Conservation (phyloP, 192 early-diverging fungal genomes). For the Gamsiella multidivaricata region DNA sequence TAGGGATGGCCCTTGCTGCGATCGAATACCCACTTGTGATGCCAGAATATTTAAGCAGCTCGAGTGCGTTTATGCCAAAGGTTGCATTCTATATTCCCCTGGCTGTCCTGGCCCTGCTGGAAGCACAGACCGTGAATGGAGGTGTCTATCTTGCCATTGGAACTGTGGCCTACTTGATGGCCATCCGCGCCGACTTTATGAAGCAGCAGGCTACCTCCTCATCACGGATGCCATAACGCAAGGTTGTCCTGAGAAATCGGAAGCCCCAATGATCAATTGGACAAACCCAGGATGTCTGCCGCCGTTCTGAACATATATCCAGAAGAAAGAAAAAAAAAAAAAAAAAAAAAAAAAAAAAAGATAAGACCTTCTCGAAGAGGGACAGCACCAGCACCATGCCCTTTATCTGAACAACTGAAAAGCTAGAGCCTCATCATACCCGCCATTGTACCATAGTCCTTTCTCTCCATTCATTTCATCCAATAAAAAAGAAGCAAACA, state of each 20-base stretch:
- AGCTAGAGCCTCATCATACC: too few species aligned
- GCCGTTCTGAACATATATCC: too few species aligned
- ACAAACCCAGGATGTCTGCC: too few species aligned
- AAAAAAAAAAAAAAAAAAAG: too few species aligned
- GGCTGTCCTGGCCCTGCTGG: slow-evolving; percentile 25
- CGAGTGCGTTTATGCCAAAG: slow-evolving; percentile 27
- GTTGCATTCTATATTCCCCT: slow-evolving; percentile 42
- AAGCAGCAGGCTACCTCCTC: slow-evolving; percentile 22
- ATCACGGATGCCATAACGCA: slow-evolving; percentile 22
- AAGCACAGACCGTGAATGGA: slow-evolving; percentile 45
- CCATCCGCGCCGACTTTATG: slow-evolving; percentile 35
- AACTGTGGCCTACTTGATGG: slow-evolving; percentile 35
- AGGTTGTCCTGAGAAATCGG: too few species aligned
- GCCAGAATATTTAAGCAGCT: slow-evolving; percentile 27
- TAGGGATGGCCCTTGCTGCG: slow-evolving; percentile 20
- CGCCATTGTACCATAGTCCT: slow-evolving; percentile 4
- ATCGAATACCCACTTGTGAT: slow-evolving; percentile 40
- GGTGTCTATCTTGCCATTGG: slow-evolving; percentile 41
- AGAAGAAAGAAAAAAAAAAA: too few species aligned
- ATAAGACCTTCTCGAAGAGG: too few species aligned
- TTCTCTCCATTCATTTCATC: background rate
- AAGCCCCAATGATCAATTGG: too few species aligned
- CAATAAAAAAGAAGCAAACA: background rate
- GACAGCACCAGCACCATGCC: too few species aligned
- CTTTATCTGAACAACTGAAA: too few species aligned